Conservation (phyloP, 192 early-diverging fungal species). For the Coemansia sp. region DNA sequence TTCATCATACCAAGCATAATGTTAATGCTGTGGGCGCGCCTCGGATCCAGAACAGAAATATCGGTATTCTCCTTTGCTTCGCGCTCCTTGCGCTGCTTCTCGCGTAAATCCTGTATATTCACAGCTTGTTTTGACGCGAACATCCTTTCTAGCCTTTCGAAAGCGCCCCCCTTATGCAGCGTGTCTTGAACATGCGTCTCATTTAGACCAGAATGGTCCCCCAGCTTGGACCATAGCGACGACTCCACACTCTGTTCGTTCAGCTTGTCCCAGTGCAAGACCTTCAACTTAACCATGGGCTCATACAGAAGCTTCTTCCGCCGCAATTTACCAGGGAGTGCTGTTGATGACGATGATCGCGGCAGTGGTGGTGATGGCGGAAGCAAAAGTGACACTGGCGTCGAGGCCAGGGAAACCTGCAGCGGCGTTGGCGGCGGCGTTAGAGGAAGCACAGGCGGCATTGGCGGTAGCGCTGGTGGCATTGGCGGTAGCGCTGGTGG, state of each 20-base stretch:
- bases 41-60: conserved; percentile 71
- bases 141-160: conserved; percentile 67
- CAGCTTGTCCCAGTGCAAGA: conserved; percentile 81
- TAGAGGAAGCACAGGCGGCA: too few relatives aligned
- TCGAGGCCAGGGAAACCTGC: too few relatives aligned
- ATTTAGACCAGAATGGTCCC: conserved; percentile 40
- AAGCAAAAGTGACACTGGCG: too few relatives aligned
- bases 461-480: too few relatives aligned
- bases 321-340: conserved; percentile 46
- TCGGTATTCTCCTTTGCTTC: conserved; percentile 58
- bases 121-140: conserved; percentile 70
- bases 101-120: conserved; percentile 50
- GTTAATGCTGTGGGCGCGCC: conserved; percentile 67
- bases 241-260: conserved; percentile 62
- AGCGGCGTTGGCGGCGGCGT: too few relatives aligned
- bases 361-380: conserved; percentile 12
- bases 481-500: too few relatives aligned
- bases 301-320: conserved; percentile 67
- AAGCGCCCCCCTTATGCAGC: conserved; percentile 63
- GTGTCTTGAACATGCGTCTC: conserved; percentile 50
- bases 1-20: conserved; percentile 65
- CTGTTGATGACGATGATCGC: conserved; percentile 15
- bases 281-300: conserved; percentile 74
- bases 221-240: conserved; percentile 67
- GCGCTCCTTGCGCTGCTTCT: conserved; percentile 58